These are phyloP conservation scores for Astragalus glycyphyllos DNA, from an alignment of 306 rosid genomes.

Conservation along the genomic window DNA sequence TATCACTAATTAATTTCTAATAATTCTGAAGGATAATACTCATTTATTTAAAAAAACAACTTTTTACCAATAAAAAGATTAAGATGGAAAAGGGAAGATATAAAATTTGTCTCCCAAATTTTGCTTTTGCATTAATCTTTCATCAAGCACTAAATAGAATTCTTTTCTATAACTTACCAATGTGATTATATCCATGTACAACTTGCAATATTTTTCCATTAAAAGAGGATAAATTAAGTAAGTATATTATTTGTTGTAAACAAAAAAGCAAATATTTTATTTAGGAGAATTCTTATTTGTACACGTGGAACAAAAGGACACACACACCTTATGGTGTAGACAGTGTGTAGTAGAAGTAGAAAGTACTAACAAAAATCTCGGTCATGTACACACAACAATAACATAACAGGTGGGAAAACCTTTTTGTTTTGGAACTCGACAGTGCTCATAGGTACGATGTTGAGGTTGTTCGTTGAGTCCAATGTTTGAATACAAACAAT, in stretches of 20 bases:
- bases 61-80: too few relatives aligned
- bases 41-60: too few relatives aligned
- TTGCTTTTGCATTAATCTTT: too few relatives aligned
- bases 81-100: too few relatives aligned
- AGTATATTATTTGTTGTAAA: neutral
- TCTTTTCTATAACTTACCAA: neutral
- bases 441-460: slow-evolving; percentile 44
- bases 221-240: slow-evolving; percentile 3
- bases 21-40: neutral
- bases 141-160: neutral
- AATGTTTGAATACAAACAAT: slow-evolving; percentile 42
- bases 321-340: neutral
- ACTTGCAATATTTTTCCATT: too few relatives aligned
- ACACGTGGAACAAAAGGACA: neutral
- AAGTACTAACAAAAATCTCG: slow-evolving; percentile 17
- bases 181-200: too few relatives aligned
- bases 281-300: neutral
- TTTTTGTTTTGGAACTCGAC: slow-evolving; percentile 48
- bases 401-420: neutral
- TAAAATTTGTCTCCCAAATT: too few relatives aligned
- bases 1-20: too few relatives aligned
- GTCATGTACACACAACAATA: neutral
- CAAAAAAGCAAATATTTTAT: neutral
- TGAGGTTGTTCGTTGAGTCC: slow-evolving; percentile 9
- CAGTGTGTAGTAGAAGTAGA: neutral